phyloP scores from a whole-genome alignment of 345 rosid genomes.

The Eutrema yunnanense region DNA sequence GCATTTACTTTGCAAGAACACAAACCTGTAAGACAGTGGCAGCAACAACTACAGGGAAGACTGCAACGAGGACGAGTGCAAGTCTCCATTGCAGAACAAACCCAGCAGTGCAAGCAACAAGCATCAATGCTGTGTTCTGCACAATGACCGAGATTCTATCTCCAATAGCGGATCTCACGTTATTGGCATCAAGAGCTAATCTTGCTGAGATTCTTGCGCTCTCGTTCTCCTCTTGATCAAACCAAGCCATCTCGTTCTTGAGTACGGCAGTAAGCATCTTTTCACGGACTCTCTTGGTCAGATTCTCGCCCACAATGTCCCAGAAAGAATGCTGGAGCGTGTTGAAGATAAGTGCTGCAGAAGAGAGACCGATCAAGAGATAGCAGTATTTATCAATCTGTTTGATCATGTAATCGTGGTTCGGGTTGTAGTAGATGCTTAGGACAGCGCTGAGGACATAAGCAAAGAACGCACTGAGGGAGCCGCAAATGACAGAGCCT shows the following conservation, averaged over 20 bases:
- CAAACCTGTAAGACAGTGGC: conserved; percentile 95
- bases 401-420: conserved; percentile 79
- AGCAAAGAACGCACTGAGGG: conserved; percentile 92
- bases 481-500: conserved; percentile 85
- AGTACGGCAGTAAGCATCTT: conserved; percentile 87
- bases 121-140: conserved; percentile 91
- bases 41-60: conserved; percentile 96
- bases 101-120: conserved; percentile 96
- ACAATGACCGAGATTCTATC: conserved; percentile 93
- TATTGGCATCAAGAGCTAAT: conserved; percentile 92
- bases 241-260: conserved; percentile 97
- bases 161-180: conserved; percentile 96
- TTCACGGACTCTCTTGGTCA: conserved; percentile 91
- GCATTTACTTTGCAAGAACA: neutral
- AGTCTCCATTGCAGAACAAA: conserved; percentile 98
- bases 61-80: conserved; percentile 89
- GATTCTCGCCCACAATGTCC: conserved; percentile 98
- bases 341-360: conserved; percentile 89
- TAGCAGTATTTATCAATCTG: conserved; percentile 89
- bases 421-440: conserved; percentile 82
- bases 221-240: conserved; percentile 96
- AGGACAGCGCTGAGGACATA: conserved; percentile 92
- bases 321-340: conserved; percentile 94
- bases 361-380: conserved; percentile 84
- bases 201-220: conserved; percentile 89